Evolutionary conservation across 148 eudicot genomes (phyloP).

Genomic region (Rhododendron kiyosumense): DNA sequence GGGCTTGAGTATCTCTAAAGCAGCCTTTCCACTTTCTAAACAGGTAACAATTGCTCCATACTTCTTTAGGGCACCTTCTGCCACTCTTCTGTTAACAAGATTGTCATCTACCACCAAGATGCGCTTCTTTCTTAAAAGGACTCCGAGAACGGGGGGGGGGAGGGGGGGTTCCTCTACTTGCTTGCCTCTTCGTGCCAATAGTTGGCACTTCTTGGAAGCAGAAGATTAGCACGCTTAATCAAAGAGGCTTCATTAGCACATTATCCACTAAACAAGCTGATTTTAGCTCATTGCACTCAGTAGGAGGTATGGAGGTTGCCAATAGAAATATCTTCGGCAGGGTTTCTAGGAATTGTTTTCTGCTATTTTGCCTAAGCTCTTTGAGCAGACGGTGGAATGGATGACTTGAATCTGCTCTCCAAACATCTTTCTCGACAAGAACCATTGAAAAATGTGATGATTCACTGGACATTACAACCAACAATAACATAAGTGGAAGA

Average conservation of each 20-base stretch:
- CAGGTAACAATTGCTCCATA: conserved; percentile 90
- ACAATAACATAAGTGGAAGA: conserved; percentile 12
- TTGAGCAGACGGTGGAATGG: conserved; percentile 31
- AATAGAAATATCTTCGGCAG: conserved; percentile 48
- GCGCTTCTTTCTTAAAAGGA: conserved; percentile 43
- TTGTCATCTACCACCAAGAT: conserved; percentile 94
- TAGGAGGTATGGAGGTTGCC: conserved; percentile 37
- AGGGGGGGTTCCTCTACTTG: conserved; percentile 11
- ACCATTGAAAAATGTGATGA: conserved; percentile 45
- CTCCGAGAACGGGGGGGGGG: conserved; percentile 24
- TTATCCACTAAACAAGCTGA: conserved; percentile 54
- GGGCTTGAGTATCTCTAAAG: conserved; percentile 57
- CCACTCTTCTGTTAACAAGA: conserved; percentile 73
- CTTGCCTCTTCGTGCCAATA: conserved; percentile 42
- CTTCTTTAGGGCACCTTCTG: conserved; percentile 82
- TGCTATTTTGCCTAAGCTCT: conserved; percentile 24
- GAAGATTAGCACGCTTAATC: conserved; percentile 49
- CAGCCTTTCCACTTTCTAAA: conserved; percentile 75
- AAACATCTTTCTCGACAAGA: conserved; percentile 62
- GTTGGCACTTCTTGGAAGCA: conserved; percentile 64
- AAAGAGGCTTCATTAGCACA: conserved; percentile 67
- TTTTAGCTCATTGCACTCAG: conserved; percentile 50
- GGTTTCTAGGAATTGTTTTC: conserved; percentile 10
- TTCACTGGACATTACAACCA: conserved; percentile 33
- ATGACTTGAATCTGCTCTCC: conserved; percentile 39